A percentile compares a stretch with the other conserved stretches of the same genome.
These are phyloP conservation scores for Nymphaea colorata DNA, from an alignment of 164 flowering plant species.

Conservation along the genomic window DNA sequence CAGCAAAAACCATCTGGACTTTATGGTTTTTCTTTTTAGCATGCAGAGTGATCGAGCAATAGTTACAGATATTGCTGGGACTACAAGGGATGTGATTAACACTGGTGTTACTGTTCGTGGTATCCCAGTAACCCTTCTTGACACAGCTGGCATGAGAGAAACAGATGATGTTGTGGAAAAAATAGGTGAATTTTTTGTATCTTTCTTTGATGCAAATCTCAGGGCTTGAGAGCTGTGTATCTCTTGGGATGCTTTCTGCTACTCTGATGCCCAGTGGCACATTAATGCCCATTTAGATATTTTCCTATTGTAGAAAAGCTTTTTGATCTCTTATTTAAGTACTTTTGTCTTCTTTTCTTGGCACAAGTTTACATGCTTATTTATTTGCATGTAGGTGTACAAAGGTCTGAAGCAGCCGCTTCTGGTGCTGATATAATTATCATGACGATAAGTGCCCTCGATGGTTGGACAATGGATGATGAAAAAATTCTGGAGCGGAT, in stretches of 20 bases:
- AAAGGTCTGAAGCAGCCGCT: conserved; percentile 92
- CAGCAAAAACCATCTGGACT: too few relatives aligned
- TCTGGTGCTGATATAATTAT: conserved; percentile 80
- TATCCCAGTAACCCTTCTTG: conserved; percentile 88
- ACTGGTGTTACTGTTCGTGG: conserved; percentile 67
- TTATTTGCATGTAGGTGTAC: conserved; percentile 44
- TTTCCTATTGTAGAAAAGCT: too few relatives aligned
- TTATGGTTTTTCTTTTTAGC: conserved; percentile 20
- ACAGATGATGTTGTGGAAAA: conserved; percentile 83
- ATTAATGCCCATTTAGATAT: too few relatives aligned
- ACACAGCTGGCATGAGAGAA: conserved; percentile 95
- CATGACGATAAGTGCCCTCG: conserved; percentile 77
- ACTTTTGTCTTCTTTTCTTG: not conserved
- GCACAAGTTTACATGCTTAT: too few relatives aligned
- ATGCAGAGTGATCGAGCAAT: conserved; percentile 98
- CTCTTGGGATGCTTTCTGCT: too few relatives aligned
- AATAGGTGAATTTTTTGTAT: conserved; percentile 45
- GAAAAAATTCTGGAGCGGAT: conserved; percentile 52
- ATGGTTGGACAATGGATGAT: conserved; percentile 94
- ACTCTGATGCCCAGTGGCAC: too few relatives aligned
- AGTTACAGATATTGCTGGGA: conserved; percentile 94
- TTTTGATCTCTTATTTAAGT: too few relatives aligned
- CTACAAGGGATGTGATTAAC: conserved; percentile 92
- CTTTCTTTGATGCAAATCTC: not conserved
- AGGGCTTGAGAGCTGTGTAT: too few relatives aligned